Evolutionary conservation across 257 asterid genomes (phyloP).

Genomic region (Henckelia pumila): DNA sequence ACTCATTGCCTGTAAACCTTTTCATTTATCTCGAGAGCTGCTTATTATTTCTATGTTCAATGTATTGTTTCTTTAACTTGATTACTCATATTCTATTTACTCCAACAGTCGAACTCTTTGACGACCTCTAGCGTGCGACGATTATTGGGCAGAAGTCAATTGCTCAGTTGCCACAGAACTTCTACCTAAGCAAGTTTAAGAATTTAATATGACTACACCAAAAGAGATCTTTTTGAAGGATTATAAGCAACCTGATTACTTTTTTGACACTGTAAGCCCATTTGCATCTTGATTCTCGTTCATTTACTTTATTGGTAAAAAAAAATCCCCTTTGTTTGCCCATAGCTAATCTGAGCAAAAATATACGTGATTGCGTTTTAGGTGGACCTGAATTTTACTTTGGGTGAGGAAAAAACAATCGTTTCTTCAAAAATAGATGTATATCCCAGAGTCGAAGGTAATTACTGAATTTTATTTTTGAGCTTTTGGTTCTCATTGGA

Average conservation of each 20-base stretch:
- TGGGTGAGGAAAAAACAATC: constrained; percentile 77
- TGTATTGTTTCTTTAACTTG: not conserved
- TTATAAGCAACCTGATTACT: constrained; percentile 86
- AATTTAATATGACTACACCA: constrained; percentile 69
- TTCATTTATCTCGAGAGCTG: no score
- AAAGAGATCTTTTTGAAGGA: constrained; percentile 92
- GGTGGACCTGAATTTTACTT: constrained; percentile 79
- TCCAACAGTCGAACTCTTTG: constrained; percentile 10
- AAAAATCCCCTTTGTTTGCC: constrained; percentile 2
- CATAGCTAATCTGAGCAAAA: constrained; percentile 10
- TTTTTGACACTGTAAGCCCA: constrained; percentile 60
- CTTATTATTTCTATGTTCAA: not conserved
- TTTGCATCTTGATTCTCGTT: constrained; percentile 1
- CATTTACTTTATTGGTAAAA: not conserved
- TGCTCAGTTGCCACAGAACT: constrained; percentile 84
- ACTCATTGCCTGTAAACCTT: no score
- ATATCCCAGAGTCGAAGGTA: constrained; percentile 88
- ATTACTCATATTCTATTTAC: not conserved
- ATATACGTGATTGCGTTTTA: constrained; percentile 29
- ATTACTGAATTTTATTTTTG: constrained; percentile 8
- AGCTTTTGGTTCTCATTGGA: not conserved
- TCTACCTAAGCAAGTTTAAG: constrained; percentile 56
- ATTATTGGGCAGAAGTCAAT: constrained; percentile 46
- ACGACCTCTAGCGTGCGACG: constrained; percentile 34
- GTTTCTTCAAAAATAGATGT: constrained; percentile 68